These are phyloP conservation scores for Quercus lobata DNA, from an alignment of 331 rosid genomes.

Conservation along the genomic window DNA sequence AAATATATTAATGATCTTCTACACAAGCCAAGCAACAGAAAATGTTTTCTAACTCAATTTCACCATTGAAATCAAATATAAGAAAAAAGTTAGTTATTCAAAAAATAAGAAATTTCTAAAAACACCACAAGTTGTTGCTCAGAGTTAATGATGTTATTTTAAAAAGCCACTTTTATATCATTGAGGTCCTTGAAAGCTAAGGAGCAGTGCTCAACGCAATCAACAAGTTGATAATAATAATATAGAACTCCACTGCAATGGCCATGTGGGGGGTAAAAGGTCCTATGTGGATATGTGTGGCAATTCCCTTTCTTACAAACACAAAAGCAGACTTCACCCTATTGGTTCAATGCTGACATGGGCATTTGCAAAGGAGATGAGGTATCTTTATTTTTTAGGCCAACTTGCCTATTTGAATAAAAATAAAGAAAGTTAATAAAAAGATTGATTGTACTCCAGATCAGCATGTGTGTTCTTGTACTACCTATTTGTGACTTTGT, in stretches of 20 bases:
- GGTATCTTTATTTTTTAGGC: neutral
- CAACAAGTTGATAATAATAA: neutral
- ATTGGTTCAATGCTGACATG: neutral
- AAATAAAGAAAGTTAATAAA: neutral
- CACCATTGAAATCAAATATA: no score
- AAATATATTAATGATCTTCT: no score
- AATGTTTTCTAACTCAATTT: no score
- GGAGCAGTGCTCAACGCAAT: neutral
- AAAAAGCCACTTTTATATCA: neutral
- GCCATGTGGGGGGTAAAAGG: neutral
- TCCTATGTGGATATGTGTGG: neutral
- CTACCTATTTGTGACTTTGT: neutral
- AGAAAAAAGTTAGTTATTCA: no score
- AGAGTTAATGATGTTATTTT: neutral
- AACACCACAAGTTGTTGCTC: neutral
- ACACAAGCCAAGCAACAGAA: no score
- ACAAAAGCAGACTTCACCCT: neutral
- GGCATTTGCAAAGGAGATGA: neutral
- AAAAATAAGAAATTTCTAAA: neutral
- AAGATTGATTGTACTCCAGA: neutral
- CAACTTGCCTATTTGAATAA: neutral
- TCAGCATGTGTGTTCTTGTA: neutral
- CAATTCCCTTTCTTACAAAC: neutral
- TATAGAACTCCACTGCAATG: neutral
- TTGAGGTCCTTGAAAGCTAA: neutral